Evolutionary conservation across 139 green algal genomes (phyloP), one percentile per base, ranked within the genome.

Genomic region (Picochlorum sp.): DNA sequence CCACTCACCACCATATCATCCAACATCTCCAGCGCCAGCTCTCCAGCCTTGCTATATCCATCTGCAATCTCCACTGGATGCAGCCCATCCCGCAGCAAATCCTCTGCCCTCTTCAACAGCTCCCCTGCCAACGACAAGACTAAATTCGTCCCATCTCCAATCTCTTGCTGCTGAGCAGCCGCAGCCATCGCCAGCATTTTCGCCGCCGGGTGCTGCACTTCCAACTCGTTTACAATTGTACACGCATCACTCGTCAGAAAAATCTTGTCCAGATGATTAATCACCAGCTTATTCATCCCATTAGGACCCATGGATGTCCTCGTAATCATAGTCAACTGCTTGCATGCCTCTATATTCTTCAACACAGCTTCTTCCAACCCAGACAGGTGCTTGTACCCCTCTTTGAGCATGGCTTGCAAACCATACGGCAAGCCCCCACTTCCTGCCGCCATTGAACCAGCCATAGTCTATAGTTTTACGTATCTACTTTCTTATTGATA

Each of bases 231-330:
- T 11, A 96, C 72, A 62, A 99, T 99, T 2, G 93, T 98, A 56
- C 80, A 86, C 0, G 90, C 86, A 67, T 99, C 94, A 72, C 79
- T 94, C 13, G 94, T 99, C 9, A 99, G 92, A 80, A 97, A 98
- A 20, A 98, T 83, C 74, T 96, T 96, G 49, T 97, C 94, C 26
- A 99, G 69, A 56, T 99, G 94, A 76, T 99, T 99, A 80, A 99
- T 97, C 6, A 99, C 87, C 87, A 99, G 97, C 73, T 99, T 99
- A 79, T 97, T 98, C 94, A 98, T 98, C 47, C 90, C 94, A 69
- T 98, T 96, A 16, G 94, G 94, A 1, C 94, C 94, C 69, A 99
- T 80, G 2, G 87, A 96, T 0, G 92, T 97, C 28, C 84, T 74
- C 2, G 92, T 96, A 62, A 98, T 95, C 61, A 89, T 72, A 2